Evolutionary conservation across 1,284 basidiomycete genomes (phyloP).

Genomic region (Moesziomyces antarcticus): DNA sequence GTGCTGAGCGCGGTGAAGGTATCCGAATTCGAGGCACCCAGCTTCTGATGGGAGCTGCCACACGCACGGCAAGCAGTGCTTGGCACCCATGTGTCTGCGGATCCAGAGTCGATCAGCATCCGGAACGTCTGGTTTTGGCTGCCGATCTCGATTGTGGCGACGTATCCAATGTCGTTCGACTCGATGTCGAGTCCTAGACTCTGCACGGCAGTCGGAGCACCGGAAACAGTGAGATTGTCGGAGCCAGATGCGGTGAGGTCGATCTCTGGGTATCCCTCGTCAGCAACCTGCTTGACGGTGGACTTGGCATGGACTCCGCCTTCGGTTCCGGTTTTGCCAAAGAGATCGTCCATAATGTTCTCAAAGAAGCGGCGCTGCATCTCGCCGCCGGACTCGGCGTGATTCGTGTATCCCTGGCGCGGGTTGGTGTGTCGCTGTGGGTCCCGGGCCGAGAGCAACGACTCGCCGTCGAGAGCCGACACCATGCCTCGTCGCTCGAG

Average conservation of each 20-base stretch:
- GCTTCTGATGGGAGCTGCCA: conserved; percentile 72
- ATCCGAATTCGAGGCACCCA: conserved; percentile 76
- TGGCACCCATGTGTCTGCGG: conserved; percentile 79
- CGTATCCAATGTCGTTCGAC: conserved; percentile 74
- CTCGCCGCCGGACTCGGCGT: conserved; percentile 14
- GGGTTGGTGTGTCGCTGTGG: conserved; percentile 10
- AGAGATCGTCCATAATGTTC: conserved; percentile 27
- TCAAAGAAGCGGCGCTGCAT: conserved; percentile 33
- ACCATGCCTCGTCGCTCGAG: conserved; percentile 19
- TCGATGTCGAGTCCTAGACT: conserved; percentile 81
- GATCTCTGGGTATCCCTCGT: conserved; percentile 23
- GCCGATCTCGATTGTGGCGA: conserved; percentile 80
- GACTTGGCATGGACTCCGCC: conserved; percentile 18
- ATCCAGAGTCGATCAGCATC: conserved; percentile 81
- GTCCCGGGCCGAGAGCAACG: background rate
- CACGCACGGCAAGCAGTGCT: conserved; percentile 51
- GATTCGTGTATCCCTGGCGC: conserved; percentile 38
- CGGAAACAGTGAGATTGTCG: conserved; percentile 46
- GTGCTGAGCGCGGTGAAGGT: conserved; percentile 73
- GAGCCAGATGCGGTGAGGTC: conserved; percentile 30
- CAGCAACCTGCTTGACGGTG: conserved; percentile 13
- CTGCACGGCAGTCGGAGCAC: conserved; percentile 71
- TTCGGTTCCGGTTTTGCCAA: conserved; percentile 25
- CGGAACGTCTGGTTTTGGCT: conserved; percentile 79
- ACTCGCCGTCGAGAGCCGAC: background rate